Evolutionary conservation across 1,284 basidiomycete species (phyloP), one percentile per base, ranked within the genome.

Genomic region (Moesziomyces sp.): DNA sequence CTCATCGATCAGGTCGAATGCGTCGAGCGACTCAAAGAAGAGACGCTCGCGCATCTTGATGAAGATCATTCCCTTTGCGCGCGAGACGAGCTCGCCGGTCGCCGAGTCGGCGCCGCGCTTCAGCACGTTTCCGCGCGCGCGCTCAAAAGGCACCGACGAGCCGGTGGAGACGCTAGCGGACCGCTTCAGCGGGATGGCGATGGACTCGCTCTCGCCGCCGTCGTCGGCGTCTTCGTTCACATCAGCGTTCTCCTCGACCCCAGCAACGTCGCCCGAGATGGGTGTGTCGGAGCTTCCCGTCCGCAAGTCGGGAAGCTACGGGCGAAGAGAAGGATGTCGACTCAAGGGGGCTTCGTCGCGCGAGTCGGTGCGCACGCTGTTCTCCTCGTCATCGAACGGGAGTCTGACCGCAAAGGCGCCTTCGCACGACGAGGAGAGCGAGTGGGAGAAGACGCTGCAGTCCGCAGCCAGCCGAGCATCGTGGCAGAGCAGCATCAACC

Each of bases 61-160:
- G 69, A 72, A 72, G 56, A 72, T 66, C 56, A 66, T 72, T 11
- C 69, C 69, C 5, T 72, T 65, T 30, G 26, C 53, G 3, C 45
- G 57, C 35, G 53, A 64, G 14, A 21, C 57, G 3, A 28, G 21
- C 23, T 18, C 43, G 21, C 46, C 55, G 14, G n/a, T 62, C 3
- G 30, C 9, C 30, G 53, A 63, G 8, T 34, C 28, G 3, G 16
- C 16, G 21, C 46, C 30, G 45, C 46, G 46, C 3, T 63, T 49
- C 24, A 55, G 58, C 23, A 72, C 63, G 8, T 66, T 72, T 24
- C 69, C 69, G 5, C 62, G 63, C 8, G 18, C 40, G 7, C 47
- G 44, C 4, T 26, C 23, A 4, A 48, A 60, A n/a, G 11, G 46
- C 19, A 11, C 30, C 6, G 52, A 55, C 6, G 62, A 62, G 42